A percentile compares a stretch with the other conserved stretches of the same genome.
Conservation (phyloP, 495 filamentous ascomycete species). For the Staphylotrichum tortipilum region DNA sequence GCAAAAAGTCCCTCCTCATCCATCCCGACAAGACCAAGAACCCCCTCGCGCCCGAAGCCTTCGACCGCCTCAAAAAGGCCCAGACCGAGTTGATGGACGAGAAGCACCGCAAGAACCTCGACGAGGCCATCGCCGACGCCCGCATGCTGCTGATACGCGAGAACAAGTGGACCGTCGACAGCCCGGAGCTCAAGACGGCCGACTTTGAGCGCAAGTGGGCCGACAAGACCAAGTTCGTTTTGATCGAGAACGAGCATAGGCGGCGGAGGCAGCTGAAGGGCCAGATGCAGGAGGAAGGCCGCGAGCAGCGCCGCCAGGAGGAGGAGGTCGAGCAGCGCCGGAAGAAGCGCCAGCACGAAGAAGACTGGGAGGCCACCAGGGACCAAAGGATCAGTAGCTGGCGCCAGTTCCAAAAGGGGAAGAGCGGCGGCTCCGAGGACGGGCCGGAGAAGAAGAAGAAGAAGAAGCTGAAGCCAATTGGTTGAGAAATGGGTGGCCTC, state of each 20-base stretch:
- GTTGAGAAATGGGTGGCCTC: slow-evolving; percentile 23
- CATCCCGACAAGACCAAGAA: slow-evolving; percentile 98
- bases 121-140: slow-evolving; percentile 93
- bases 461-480: slow-evolving; percentile 64
- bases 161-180: slow-evolving; percentile 84
- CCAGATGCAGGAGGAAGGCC: slow-evolving; percentile 91
- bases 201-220: slow-evolving; percentile 79
- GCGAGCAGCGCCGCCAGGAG: slow-evolving; percentile 78
- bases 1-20: slow-evolving; percentile 94
- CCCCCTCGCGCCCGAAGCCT: slow-evolving; percentile 83
- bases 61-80: slow-evolving; percentile 93
- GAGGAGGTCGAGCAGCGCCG: slow-evolving; percentile 82
- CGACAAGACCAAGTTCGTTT: slow-evolving; percentile 81
- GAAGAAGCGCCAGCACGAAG: slow-evolving; percentile 84
- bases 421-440: slow-evolving; percentile 34
- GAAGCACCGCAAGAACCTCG: slow-evolving; percentile 74
- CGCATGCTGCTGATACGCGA: slow-evolving; percentile 90
- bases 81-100: slow-evolving; percentile 88
- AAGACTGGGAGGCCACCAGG: slow-evolving; percentile 86
- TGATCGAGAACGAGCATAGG: slow-evolving; percentile 87
- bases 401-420: slow-evolving; percentile 81
- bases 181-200: slow-evolving; percentile 69
- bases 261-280: slow-evolving; percentile 80
- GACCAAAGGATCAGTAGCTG: slow-evolving; percentile 90
- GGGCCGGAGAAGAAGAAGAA: slow-evolving; percentile 89